Evolutionary conservation across 2,329 filamentous ascomycete genomes (phyloP).

Genomic region (Emericellopsis atlantica): DNA sequence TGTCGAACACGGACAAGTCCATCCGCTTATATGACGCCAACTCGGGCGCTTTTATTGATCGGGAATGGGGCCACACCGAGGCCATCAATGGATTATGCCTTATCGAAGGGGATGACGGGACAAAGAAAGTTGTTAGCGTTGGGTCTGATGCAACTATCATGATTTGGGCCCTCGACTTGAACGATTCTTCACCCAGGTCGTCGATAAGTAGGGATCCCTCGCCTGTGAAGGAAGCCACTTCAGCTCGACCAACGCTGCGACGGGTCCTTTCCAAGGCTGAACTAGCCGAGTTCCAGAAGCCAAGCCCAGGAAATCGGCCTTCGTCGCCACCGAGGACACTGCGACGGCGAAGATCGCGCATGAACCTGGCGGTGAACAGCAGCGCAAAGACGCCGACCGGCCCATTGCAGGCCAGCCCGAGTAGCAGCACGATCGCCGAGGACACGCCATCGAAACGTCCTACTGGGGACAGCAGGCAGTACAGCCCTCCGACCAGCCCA

Average conservation of each 20-base stretch:
- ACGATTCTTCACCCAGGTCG: slow-evolving; percentile 26
- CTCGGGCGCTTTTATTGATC: slow-evolving; percentile 64
- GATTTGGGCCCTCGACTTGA: slow-evolving; percentile 54
- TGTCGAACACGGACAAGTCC: slow-evolving; percentile 92
- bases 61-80: slow-evolving; percentile 93
- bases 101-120: slow-evolving; percentile 41
- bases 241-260: slow-evolving; percentile 61
- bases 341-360: slow-evolving; percentile 40
- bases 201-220: slow-evolving; percentile 38
- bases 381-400: slow-evolving; percentile 25
- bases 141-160: slow-evolving; percentile 74
- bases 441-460: slow-evolving; percentile 34
- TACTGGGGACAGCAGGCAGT: slow-evolving; percentile 28
- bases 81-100: slow-evolving; percentile 78
- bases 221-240: slow-evolving; percentile 36
- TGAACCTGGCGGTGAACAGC: slow-evolving; percentile 24
- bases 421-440: slow-evolving; percentile 24
- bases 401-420: slow-evolving; percentile 25
- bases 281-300: slow-evolving; percentile 62
- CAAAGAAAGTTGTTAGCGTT: slow-evolving; percentile 55
- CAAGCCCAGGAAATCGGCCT: slow-evolving; percentile 17
- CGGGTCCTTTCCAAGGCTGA: slow-evolving; percentile 81
- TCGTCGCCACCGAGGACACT: slow-evolving; percentile 36
- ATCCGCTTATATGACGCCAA: slow-evolving; percentile 78
- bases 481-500: slow-evolving; percentile 37